Evolutionary conservation across 2,329 filamentous ascomycete genomes (phyloP).

Genomic region (Blastomyces emzantsi): DNA sequence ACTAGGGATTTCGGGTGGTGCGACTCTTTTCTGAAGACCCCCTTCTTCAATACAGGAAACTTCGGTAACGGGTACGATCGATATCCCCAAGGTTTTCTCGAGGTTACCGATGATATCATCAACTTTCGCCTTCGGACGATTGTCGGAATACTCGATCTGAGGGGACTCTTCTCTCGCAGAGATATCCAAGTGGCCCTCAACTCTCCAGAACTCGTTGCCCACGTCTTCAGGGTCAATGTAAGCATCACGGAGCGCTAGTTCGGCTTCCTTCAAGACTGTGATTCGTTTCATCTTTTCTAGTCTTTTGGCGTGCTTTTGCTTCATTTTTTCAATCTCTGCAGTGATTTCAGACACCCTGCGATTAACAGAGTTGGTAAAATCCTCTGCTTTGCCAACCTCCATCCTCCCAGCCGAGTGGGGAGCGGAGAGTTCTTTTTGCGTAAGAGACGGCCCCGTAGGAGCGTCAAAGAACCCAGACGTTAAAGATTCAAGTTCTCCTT

Average conservation of each 20-base stretch:
- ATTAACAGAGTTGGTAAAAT: slow-evolving; percentile 70
- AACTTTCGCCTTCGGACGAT: slow-evolving; percentile 40
- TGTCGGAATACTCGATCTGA: slow-evolving; percentile 27
- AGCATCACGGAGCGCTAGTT: slow-evolving; percentile 63
- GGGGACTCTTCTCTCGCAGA: slow-evolving; percentile 28
- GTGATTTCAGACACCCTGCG: slow-evolving; percentile 64
- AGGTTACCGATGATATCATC: slow-evolving; percentile 68
- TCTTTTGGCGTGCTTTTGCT: slow-evolving; percentile 64
- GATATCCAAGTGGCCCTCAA: slow-evolving; percentile 46
- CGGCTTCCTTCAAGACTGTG: slow-evolving; percentile 61
- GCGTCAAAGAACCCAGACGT: slow-evolving; percentile 79
- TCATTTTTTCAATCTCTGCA: slow-evolving; percentile 76
- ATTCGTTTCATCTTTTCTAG: slow-evolving; percentile 66
- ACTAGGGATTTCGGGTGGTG: slow-evolving; percentile 18
- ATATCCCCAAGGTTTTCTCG: slow-evolving; percentile 60
- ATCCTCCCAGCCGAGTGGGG: slow-evolving; percentile 50
- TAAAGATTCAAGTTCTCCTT: slow-evolving; percentile 69
- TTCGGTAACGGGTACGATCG: slow-evolving; percentile 54
- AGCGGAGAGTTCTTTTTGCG: slow-evolving; percentile 23
- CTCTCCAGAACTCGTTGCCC: slow-evolving; percentile 53
- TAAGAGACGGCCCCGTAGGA: slow-evolving; percentile 29
- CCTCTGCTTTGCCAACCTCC: slow-evolving; percentile 65
- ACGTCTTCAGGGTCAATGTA: slow-evolving; percentile 47
- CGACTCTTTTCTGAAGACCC: slow-evolving; percentile 54
- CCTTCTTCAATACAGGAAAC: slow-evolving; percentile 69